Conservation (phyloP, 768 basidiomycete genomes). For the Leccinum longicurvipes region DNA sequence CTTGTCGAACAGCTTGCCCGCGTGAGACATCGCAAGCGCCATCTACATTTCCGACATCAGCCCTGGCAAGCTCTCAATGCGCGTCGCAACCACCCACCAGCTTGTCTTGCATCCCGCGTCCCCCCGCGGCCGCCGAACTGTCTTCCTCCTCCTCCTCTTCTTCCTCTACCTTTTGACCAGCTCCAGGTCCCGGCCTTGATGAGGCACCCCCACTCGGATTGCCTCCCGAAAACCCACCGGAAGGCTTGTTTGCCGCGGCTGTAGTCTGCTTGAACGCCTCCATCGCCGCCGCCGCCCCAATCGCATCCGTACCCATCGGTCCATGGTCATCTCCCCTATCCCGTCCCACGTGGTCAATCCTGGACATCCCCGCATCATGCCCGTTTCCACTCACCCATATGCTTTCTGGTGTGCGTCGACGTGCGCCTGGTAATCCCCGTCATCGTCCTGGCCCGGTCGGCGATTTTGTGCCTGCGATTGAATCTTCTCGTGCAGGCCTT, state of each 20-base stretch:
- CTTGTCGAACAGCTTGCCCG: constrained; percentile 32
- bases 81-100: constrained; percentile 17
- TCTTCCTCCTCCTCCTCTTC: constrained; percentile 7
- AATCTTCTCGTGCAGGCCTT: constrained; percentile 22
- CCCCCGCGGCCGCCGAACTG: not conserved
- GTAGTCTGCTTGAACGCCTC: constrained; percentile 31
- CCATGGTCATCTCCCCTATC: constrained; percentile 17
- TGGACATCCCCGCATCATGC: not conserved
- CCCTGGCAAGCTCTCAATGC: not conserved
- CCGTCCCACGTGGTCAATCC: not conserved
- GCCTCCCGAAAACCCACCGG: constrained; percentile 17
- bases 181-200: not conserved
- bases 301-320: constrained; percentile 26
- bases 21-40: constrained; percentile 31
- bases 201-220: not conserved
- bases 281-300: constrained; percentile 30
- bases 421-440: constrained; percentile 17
- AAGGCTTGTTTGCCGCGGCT: constrained; percentile 6
- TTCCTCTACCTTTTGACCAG: not conserved
- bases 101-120: constrained; percentile 29
- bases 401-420: constrained; percentile 30
- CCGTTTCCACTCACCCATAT: constrained; percentile 24
- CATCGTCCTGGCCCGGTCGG: not conserved
- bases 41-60: constrained; percentile 15
- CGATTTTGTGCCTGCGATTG: constrained; percentile 13